phyloP scores from a whole-genome alignment of 2,329 filamentous ascomycete species.

The Phaeomoniella chlamydospora region DNA sequence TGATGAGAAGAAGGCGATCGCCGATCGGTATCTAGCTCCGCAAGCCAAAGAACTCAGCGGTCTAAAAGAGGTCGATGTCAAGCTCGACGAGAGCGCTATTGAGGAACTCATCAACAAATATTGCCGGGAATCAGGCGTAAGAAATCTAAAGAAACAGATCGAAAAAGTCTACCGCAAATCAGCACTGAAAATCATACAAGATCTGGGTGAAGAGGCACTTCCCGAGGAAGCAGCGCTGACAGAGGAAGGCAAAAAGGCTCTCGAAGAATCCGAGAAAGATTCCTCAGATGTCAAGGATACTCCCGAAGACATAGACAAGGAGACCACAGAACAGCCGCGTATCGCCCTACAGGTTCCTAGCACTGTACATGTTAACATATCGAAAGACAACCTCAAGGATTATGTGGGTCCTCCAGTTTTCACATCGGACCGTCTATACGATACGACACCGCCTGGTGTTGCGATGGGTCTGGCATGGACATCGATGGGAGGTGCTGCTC shows the following conservation, averaged over 20 bases:
- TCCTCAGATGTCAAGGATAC: conserved; percentile 47
- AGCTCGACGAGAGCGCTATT: conserved; percentile 72
- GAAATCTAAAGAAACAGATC: conserved; percentile 98
- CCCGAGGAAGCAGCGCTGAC: conserved; percentile 72
- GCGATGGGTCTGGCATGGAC: conserved; percentile 98
- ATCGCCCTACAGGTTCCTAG: conserved; percentile 73
- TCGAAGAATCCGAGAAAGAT: conserved; percentile 57
- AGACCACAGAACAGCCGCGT: conserved; percentile 53
- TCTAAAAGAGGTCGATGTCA: conserved; percentile 79
- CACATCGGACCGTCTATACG: conserved; percentile 89
- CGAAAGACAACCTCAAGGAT: conserved; percentile 82
- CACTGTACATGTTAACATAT: conserved; percentile 70
- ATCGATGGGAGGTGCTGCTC: conserved; percentile 84
- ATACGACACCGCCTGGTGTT: conserved; percentile 82
- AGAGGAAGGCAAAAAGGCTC: conserved; percentile 67
- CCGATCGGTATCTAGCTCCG: conserved; percentile 80
- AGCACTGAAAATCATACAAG: conserved; percentile 90
- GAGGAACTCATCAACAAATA: conserved; percentile 97
- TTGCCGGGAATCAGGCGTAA: conserved; percentile 90
- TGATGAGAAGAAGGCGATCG: conserved; percentile 98
- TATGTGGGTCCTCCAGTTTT: conserved; percentile 94
- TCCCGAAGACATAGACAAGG: conserved; percentile 38
- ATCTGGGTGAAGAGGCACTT: conserved; percentile 72
- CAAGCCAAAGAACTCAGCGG: conserved; percentile 90
- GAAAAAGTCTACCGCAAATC: conserved; percentile 98